These are phyloP conservation scores for Populus tremula DNA, from an alignment of 345 rosid genomes.

Conservation along the genomic window DNA sequence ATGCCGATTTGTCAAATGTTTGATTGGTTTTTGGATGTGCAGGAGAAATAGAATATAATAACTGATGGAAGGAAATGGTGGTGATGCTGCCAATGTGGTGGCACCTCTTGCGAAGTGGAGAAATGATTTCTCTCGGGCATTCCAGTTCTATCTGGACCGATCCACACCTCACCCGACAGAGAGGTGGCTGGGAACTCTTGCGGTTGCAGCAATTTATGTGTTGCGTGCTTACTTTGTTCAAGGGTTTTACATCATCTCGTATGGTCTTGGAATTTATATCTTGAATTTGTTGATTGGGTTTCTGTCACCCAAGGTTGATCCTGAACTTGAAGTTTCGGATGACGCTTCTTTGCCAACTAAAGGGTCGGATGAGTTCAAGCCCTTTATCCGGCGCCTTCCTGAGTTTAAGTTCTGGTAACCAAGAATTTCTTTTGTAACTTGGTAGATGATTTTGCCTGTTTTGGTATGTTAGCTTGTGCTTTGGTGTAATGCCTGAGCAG, in stretches of 20 bases:
- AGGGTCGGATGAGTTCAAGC: conserved; percentile 64
- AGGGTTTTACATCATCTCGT: conserved; percentile 61
- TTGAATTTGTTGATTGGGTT: conserved; percentile 79
- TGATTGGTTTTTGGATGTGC: neutral
- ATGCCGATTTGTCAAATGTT: neutral
- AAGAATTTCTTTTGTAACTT: neutral
- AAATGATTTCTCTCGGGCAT: conserved; percentile 49
- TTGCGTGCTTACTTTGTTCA: conserved; percentile 52
- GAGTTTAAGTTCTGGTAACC: conserved; percentile 80
- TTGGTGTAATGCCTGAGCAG: neutral
- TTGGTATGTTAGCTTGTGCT: neutral
- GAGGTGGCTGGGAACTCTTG: conserved; percentile 67
- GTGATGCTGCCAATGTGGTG: conserved; percentile 28
- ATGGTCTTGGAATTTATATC: conserved; percentile 70
- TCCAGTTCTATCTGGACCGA: conserved; percentile 70
- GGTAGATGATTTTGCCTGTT: neutral
- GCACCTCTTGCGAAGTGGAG: conserved; percentile 50
- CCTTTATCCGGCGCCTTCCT: conserved; percentile 78
- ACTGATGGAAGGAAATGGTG: conserved; percentile 42
- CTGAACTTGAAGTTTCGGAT: conserved; percentile 61
- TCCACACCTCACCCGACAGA: conserved; percentile 54
- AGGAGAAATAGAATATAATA: conserved; percentile 5
- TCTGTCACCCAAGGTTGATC: conserved; percentile 75
- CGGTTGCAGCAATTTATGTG: conserved; percentile 47
- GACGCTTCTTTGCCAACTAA: conserved; percentile 46